Evolutionary conservation across 768 basidiomycete species (phyloP).

Genomic region (Podaxis rugospora): DNA sequence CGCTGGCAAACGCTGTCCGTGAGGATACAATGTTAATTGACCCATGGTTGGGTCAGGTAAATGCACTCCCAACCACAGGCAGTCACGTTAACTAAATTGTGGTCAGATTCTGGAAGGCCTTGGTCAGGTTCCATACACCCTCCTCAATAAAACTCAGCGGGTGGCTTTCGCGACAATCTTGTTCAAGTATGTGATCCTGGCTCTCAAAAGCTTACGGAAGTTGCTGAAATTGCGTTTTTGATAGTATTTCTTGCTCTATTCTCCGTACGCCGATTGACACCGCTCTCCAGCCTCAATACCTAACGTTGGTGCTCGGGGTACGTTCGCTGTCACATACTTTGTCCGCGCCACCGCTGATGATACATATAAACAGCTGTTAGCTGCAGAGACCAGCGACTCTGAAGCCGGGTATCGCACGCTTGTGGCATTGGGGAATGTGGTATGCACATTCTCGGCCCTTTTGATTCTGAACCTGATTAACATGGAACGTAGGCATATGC

Average conservation of each 20-base stretch:
- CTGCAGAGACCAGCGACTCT: slow-evolving; percentile 50
- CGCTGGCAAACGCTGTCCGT: slow-evolving; percentile 75
- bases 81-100: slow-evolving; percentile 1
- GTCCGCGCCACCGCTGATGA: neutral
- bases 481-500: slow-evolving; percentile 41
- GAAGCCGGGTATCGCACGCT: slow-evolving; percentile 69
- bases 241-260: slow-evolving; percentile 63
- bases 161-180: slow-evolving; percentile 77
- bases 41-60: slow-evolving; percentile 50
- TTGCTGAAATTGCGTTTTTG: slow-evolving; percentile 6
- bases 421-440: slow-evolving; percentile 72
- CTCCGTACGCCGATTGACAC: slow-evolving; percentile 38
- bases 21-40: slow-evolving; percentile 43
- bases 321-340: slow-evolving; percentile 8
- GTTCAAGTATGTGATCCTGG: slow-evolving; percentile 69
- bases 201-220: neutral
- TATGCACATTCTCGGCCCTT: slow-evolving; percentile 25
- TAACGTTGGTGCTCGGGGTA: slow-evolving; percentile 46
- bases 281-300: slow-evolving; percentile 35
- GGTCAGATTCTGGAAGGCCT: slow-evolving; percentile 55
- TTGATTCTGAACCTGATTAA: neutral
- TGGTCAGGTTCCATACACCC: slow-evolving; percentile 42
- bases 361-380: slow-evolving; percentile 33
- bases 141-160: slow-evolving; percentile 65
- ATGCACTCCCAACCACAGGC: slow-evolving; percentile 12